Conservation (phyloP, 495 filamentous ascomycete genomes). For the Lasiosphaeris hirsuta region DNA sequence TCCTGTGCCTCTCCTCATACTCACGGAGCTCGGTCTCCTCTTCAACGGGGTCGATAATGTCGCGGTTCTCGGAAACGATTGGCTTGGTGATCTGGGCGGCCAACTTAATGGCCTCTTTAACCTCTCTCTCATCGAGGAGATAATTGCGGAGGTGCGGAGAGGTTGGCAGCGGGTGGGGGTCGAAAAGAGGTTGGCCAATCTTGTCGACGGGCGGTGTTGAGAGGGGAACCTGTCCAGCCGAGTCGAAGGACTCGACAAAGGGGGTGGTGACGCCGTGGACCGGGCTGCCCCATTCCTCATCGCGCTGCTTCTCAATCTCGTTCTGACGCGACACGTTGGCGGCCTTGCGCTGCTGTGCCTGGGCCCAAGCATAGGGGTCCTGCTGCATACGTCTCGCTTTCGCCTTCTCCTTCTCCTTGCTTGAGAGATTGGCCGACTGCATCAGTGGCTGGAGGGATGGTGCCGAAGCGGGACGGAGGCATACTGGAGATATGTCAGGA, state of each 20-base stretch:
- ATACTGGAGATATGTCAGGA: slow-evolving; percentile 36
- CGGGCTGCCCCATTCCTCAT: slow-evolving; percentile 65
- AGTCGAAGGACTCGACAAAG: slow-evolving; percentile 80
- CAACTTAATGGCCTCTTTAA: slow-evolving; percentile 59
- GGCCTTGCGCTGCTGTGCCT: slow-evolving; percentile 72
- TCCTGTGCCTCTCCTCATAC: slow-evolving; percentile 47
- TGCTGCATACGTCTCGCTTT: slow-evolving; percentile 39
- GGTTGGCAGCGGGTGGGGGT: slow-evolving; percentile 38
- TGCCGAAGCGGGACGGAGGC: slow-evolving; percentile 42
- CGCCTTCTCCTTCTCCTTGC: slow-evolving; percentile 42
- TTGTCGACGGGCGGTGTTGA: slow-evolving; percentile 36
- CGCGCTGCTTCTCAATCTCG: slow-evolving; percentile 59
- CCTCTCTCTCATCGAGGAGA: slow-evolving; percentile 62
- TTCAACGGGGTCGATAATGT: slow-evolving; percentile 43
- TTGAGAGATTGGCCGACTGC: slow-evolving; percentile 48
- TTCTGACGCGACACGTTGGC: slow-evolving; percentile 72
- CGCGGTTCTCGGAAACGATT: slow-evolving; percentile 32
- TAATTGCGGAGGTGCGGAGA: slow-evolving; percentile 63
- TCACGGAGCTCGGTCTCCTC: slow-evolving; percentile 33
- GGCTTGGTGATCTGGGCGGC: slow-evolving; percentile 62
- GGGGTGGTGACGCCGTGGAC: slow-evolving; percentile 73
- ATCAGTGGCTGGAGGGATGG: slow-evolving; percentile 42
- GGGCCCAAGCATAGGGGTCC: slow-evolving; percentile 66
- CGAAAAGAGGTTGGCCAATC: slow-evolving; percentile 31
- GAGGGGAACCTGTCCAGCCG: slow-evolving; percentile 40